Percentiles rank a stretch among this genome's conserved stretches.
Evolutionary conservation across 139 green algal species (phyloP).

Genomic region (Chloropicon primus): DNA sequence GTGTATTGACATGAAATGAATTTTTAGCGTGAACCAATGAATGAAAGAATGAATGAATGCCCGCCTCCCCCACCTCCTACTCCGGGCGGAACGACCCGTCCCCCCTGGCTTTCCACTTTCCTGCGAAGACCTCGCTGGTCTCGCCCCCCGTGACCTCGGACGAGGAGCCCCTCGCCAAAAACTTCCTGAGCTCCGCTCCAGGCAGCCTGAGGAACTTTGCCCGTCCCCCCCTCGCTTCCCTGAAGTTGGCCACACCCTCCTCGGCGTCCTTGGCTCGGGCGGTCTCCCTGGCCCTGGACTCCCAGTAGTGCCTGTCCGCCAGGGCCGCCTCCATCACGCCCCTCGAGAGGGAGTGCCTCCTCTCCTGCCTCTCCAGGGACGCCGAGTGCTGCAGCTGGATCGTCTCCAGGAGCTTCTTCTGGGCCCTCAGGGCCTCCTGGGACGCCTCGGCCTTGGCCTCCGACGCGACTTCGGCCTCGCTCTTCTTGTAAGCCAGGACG

Average conservation of each 20-base stretch:
- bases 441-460: neutral
- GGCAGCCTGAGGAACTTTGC: neutral
- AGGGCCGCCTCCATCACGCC: neutral
- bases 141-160: neutral
- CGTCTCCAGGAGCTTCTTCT: neutral
- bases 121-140: neutral
- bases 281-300: neutral
- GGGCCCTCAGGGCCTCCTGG: neutral
- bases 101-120: neutral
- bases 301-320: neutral
- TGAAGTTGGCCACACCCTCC: no score
- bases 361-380: neutral
- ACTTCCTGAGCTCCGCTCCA: neutral
- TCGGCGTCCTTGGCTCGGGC: neutral
- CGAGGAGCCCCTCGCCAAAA: neutral
- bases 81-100: neutral
- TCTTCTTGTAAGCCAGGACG: neutral
- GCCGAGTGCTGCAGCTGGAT: neutral
- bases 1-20: no score
- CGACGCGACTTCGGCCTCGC: neutral
- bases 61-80: neutral
- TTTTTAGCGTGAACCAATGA: no score
- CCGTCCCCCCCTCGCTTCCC: no score
- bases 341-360: neutral
- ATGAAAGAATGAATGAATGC: neutral